These are phyloP conservation scores for Teunomyces lycoperdinae DNA, from an alignment of 805 yeast genomes.

Conservation along the genomic window DNA sequence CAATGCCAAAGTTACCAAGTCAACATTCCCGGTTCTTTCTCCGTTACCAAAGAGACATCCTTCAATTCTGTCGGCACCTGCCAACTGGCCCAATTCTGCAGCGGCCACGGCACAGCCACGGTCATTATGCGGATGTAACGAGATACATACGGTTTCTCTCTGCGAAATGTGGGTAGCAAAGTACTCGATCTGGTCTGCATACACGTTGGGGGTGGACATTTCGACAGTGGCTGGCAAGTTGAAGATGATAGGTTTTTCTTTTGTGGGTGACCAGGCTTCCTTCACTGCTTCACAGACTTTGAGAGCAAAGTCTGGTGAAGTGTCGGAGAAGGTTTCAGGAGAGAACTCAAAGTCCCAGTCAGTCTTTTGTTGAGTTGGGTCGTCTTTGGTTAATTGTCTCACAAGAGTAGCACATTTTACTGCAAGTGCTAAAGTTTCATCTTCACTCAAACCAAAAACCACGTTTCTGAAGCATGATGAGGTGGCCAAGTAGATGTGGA, in stretches of 20 bases:
- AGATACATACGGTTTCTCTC: constrained; percentile 69
- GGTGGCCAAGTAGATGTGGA: constrained; percentile 75
- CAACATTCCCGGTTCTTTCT: constrained; percentile 86
- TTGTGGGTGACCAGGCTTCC: constrained; percentile 69
- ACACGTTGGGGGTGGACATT: constrained; percentile 75
- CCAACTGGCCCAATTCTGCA: constrained; percentile 75
- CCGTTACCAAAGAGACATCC: constrained; percentile 86
- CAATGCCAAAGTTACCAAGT: constrained; percentile 72
- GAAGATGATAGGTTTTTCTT: constrained; percentile 66
- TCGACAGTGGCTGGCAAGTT: constrained; percentile 86
- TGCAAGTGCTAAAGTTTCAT: constrained; percentile 59
- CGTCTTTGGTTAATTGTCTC: constrained; percentile 67
- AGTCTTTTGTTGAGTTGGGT: constrained; percentile 50
- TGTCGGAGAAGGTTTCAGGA: constrained; percentile 77
- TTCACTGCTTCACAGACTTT: constrained; percentile 74
- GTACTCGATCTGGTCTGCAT: constrained; percentile 82
- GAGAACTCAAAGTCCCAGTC: constrained; percentile 76
- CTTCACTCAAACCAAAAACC: constrained; percentile 62
- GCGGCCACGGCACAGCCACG: constrained; percentile 91
- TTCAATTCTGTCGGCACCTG: constrained; percentile 87
- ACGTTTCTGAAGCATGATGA: constrained; percentile 72
- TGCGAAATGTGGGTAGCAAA: constrained; percentile 59
- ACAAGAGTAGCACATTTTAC: constrained; percentile 62
- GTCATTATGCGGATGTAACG: constrained; percentile 82
- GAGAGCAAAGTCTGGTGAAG: constrained; percentile 60